Evolutionary conservation across 208 protist species (phyloP).

Genomic region (Leishmania tarentolae): DNA sequence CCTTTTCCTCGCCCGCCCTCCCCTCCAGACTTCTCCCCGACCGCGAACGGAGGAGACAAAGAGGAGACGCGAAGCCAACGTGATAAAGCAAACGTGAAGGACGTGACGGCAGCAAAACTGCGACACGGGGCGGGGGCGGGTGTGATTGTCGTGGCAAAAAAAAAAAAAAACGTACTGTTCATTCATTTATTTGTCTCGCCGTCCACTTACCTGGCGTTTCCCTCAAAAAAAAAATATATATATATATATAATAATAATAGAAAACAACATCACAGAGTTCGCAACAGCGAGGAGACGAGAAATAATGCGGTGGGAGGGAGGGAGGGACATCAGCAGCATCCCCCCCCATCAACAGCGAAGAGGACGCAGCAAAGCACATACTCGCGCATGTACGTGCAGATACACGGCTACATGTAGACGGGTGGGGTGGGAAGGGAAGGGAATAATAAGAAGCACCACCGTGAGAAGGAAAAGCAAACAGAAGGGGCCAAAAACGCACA

Average conservation of each 20-base stretch:
- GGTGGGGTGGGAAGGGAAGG: no score
- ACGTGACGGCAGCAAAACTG: background rate
- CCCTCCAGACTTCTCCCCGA: background rate
- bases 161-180: background rate
- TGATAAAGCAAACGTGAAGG: background rate
- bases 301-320: background rate
- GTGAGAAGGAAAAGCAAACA: background rate
- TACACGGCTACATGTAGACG: background rate
- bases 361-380: background rate
- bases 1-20: background rate
- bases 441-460: background rate
- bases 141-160: background rate
- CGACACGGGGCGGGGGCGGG: background rate
- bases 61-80: no score
- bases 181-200: no score
- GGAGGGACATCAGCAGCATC: no score
- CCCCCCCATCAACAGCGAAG: background rate
- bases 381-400: background rate
- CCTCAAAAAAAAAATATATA: no score
- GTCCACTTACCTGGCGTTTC: no score
- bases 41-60: background rate
- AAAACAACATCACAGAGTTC: no score
- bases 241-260: no score
- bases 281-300: no score
- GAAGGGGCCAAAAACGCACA: background rate